These are phyloP conservation scores for Trametes villosa DNA, from an alignment of 768 basidiomycete genomes.

Conservation along the genomic window DNA sequence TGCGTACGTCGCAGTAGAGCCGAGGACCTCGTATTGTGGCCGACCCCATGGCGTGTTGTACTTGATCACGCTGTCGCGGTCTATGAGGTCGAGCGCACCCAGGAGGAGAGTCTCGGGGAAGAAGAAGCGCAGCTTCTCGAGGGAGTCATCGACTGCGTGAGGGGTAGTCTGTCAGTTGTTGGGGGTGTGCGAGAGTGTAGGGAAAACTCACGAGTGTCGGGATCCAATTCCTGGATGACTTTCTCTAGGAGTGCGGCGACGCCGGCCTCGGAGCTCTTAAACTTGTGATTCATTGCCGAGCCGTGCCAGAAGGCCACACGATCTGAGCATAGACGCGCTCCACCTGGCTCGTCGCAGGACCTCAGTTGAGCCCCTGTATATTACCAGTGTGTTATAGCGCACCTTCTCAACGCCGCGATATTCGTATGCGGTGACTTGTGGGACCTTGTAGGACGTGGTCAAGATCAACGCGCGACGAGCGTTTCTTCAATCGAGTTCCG, in stretches of 20 bases:
- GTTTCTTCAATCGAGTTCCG: neutral
- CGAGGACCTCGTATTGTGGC: slow-evolving; percentile 67
- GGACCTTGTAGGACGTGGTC: neutral
- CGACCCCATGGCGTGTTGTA: slow-evolving; percentile 61
- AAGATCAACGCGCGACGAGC: neutral
- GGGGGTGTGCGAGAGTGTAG: neutral
- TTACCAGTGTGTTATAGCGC: no score
- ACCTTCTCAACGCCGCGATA: neutral
- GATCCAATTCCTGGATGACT: neutral
- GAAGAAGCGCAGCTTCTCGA: slow-evolving; percentile 59
- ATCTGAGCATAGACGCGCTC: no score
- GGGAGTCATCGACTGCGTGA: slow-evolving; percentile 49
- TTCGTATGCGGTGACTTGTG: neutral
- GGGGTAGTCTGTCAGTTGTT: neutral
- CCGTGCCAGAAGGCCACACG: no score
- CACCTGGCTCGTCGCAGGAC: no score
- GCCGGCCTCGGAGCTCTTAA: neutral
- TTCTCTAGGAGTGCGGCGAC: neutral
- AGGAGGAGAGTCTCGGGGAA: slow-evolving; percentile 67
- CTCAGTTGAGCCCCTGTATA: no score
- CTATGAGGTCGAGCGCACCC: slow-evolving; percentile 78
- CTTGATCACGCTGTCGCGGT: slow-evolving; percentile 68
- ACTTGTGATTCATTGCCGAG: neutral
- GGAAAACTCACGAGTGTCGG: slow-evolving; percentile 1
- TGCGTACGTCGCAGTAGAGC: slow-evolving; percentile 64